These are phyloP conservation scores for Ganoderma resinaceum DNA, from an alignment of 1,284 basidiomycete species.

Conservation along the genomic window DNA sequence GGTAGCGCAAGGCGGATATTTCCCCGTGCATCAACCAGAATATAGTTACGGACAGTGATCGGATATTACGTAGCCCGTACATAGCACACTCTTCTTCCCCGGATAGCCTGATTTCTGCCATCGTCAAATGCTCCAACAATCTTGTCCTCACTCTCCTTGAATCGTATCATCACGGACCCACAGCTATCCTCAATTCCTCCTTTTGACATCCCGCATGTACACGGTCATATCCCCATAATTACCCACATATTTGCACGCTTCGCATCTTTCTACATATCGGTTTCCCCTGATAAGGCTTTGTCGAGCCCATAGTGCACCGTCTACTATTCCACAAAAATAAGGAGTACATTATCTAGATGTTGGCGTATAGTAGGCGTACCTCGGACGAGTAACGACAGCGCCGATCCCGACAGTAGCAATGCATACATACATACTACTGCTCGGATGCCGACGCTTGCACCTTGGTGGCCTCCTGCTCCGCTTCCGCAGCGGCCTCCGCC, in stretches of 20 bases:
- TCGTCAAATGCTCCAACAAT: conserved; percentile 7
- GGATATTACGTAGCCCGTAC: not conserved
- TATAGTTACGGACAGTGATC: conserved; percentile 27
- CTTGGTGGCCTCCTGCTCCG: conserved; percentile 14
- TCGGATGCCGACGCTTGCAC: conserved; percentile 9
- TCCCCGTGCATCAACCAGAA: conserved; percentile 27
- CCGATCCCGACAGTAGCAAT: not conserved
- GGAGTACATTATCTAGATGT: not conserved
- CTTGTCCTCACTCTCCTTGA: not conserved
- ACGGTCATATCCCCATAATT: not conserved
- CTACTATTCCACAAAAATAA: conserved; percentile 19
- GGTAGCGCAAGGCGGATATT: conserved; percentile 30
- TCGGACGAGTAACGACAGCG: not conserved
- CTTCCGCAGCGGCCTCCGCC: conserved; percentile 19
- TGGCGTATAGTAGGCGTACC: not conserved
- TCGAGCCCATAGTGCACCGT: conserved; percentile 20
- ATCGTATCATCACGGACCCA: conserved; percentile 8
- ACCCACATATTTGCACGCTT: not conserved
- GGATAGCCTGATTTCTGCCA: not conserved
- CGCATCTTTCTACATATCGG: conserved; percentile 1
- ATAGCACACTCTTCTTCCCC: not conserved
- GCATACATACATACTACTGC: conserved; percentile 1
- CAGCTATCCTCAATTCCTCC: conserved; percentile 13
- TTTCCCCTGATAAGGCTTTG: conserved; percentile 6
- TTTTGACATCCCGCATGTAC: not conserved